Evolutionary conservation across 805 yeast genomes (phyloP).

Genomic region (Yarrowia alimentaria): DNA sequence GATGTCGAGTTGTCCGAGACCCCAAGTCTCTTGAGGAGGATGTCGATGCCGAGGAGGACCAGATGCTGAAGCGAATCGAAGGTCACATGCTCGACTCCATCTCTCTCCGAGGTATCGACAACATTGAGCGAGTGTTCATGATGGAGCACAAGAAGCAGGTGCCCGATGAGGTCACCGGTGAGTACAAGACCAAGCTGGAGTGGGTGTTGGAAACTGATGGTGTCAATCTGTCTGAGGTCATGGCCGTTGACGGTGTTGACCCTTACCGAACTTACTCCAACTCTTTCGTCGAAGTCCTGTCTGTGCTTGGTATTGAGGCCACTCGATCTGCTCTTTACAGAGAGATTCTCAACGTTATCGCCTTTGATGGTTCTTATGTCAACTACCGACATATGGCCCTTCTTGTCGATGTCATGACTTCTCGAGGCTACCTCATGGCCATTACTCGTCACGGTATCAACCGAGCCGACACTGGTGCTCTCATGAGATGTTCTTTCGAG

Average conservation of each 20-base stretch:
- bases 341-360: slow-evolving; percentile 95
- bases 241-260: slow-evolving; percentile 94
- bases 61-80: slow-evolving; percentile 90
- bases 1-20: slow-evolving; percentile 98
- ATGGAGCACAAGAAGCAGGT: slow-evolving; percentile 45
- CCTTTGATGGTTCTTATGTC: slow-evolving; percentile 99
- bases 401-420: slow-evolving; percentile 97
- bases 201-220: slow-evolving; percentile 99
- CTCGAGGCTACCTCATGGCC: slow-evolving; percentile 97
- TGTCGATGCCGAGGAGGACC: slow-evolving; percentile 94
- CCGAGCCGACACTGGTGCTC: slow-evolving; percentile 97
- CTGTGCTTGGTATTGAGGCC: slow-evolving; percentile 97
- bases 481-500: slow-evolving; percentile 99
- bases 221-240: slow-evolving; percentile 90
- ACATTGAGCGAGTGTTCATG: slow-evolving; percentile 80
- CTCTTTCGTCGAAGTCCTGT: slow-evolving; percentile 91
- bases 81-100: slow-evolving; percentile 94
- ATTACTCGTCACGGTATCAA: slow-evolving; percentile 99
- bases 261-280: slow-evolving; percentile 87
- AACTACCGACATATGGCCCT: slow-evolving; percentile 98
- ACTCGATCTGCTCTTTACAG: slow-evolving; percentile 91
- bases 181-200: slow-evolving; percentile 82
- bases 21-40: slow-evolving; percentile 92
- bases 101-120: slow-evolving; percentile 92
- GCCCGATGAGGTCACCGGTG: slow-evolving; percentile 73